phyloP scores from a whole-genome alignment of 768 basidiomycete genomes.

The Amanita pallidorosea region DNA sequence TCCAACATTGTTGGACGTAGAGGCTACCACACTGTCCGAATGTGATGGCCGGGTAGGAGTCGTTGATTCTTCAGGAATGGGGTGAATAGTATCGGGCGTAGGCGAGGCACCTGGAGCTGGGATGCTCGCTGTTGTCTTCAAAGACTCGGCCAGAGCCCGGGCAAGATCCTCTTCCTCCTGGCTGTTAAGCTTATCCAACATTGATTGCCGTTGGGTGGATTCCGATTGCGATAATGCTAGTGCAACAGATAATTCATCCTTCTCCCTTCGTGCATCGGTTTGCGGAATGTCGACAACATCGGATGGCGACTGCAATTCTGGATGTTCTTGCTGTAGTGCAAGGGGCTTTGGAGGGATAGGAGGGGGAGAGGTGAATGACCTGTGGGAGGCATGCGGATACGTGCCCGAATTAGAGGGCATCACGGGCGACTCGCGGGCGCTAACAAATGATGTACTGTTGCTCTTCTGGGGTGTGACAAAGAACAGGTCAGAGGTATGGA shows the following conservation, averaged over 20 bases:
- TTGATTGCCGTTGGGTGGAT: slow-evolving; percentile 18
- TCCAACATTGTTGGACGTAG: neutral
- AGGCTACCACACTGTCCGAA: too few relatives aligned
- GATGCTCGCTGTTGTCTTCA: slow-evolving; percentile 6
- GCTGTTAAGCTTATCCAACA: slow-evolving; percentile 21
- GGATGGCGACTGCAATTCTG: neutral
- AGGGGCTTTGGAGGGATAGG: slow-evolving; percentile 30
- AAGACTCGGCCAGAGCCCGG: slow-evolving; percentile 48
- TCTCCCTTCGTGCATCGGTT: slow-evolving; percentile 10
- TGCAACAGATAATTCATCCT: slow-evolving; percentile 35
- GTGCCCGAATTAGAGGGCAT: neutral
- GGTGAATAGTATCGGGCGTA: neutral
- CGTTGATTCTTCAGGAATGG: neutral
- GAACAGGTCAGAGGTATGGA: slow-evolving; percentile 21
- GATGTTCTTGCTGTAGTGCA: neutral
- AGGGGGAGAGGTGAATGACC: slow-evolving; percentile 17
- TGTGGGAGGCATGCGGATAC: slow-evolving; percentile 4
- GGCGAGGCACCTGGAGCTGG: neutral
- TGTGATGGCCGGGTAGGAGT: neutral
- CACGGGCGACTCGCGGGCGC: neutral
- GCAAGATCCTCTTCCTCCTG: slow-evolving; percentile 62
- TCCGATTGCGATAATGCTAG: slow-evolving; percentile 41
- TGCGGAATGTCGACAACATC: neutral
- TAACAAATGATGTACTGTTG: neutral
- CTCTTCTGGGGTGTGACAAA: slow-evolving; percentile 12